A percentile compares a stretch with the other conserved stretches of the same genome.
Conservation (phyloP, 176 grass and related monocot species). For the Carex cristatella region DNA sequence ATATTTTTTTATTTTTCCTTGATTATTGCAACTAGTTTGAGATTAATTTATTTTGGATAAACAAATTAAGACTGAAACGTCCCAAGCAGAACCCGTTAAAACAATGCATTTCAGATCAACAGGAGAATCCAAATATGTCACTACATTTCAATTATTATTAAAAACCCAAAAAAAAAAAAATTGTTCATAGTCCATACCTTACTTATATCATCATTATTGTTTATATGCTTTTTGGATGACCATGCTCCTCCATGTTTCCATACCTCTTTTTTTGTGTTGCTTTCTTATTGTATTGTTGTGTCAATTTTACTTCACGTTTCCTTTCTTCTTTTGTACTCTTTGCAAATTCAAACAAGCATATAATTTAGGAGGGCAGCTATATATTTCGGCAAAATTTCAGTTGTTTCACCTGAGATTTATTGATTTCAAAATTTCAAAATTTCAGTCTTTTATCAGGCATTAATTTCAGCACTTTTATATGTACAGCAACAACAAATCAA, state of each 20-base stretch:
- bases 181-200: neutral
- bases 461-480: too few species aligned
- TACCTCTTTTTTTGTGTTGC: neutral
- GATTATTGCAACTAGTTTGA: neutral
- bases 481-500: too few species aligned
- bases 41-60: neutral
- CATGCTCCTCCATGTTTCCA: neutral
- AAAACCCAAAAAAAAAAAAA: neutral
- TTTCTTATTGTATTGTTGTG: neutral
- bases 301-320: neutral
- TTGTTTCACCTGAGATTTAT: neutral
- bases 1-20: neutral
- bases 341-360: neutral
- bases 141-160: slow-evolving; percentile 28
- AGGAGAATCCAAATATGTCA: slow-evolving; percentile 12
- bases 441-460: neutral
- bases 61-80: slow-evolving; percentile 3
- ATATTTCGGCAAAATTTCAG: neutral
- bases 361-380: too few species aligned
- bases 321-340: neutral
- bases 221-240: neutral
- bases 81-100: neutral
- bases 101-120: neutral
- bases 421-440: neutral
- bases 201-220: neutral